Conservation (phyloP, 2,329 filamentous ascomycete genomes). For the Falciphora oryzae region DNA sequence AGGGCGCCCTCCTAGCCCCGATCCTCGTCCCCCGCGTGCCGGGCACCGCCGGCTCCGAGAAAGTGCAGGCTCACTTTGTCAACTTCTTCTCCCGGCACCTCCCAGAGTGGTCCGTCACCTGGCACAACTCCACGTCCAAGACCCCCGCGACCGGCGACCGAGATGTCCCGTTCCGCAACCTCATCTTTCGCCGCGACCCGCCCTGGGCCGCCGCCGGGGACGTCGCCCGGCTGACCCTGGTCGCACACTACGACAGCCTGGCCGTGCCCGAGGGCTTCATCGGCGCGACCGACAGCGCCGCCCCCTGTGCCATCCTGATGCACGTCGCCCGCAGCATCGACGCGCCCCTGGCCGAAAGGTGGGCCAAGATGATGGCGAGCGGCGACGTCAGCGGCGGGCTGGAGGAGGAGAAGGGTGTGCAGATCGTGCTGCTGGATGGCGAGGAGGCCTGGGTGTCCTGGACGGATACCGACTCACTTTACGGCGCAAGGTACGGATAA, state of each 20-base stretch:
- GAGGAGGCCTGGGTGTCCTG: constrained; percentile 86
- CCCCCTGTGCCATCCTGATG: constrained; percentile 89
- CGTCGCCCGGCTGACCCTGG: constrained; percentile 74
- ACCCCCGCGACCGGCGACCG: constrained; percentile 69
- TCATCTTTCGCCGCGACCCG: constrained; percentile 82
- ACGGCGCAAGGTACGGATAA: constrained; percentile 64
- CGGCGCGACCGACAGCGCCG: constrained; percentile 88
- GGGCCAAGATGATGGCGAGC: constrained; percentile 62
- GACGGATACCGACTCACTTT: constrained; percentile 77
- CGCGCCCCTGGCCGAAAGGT: constrained; percentile 71
- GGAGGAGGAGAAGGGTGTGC: constrained; percentile 75
- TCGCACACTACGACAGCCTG: constrained; percentile 92
- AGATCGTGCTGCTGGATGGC: constrained; percentile 85
- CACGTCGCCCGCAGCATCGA: constrained; percentile 79
- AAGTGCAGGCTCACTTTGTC: constrained; percentile 75
- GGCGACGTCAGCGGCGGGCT: constrained; percentile 48
- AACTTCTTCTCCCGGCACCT: constrained; percentile 72
- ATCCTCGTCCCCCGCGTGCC: constrained; percentile 86
- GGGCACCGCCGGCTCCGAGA: constrained; percentile 68
- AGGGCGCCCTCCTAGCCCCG: constrained; percentile 72
- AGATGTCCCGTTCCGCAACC: constrained; percentile 76
- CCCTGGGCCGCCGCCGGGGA: constrained; percentile 73
- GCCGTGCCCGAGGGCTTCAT: constrained; percentile 78
- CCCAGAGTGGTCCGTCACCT: constrained; percentile 71
- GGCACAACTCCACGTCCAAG: constrained; percentile 84